A percentile compares a stretch with the other conserved stretches of the same genome.
phyloP scores from a whole-genome alignment of 129 eudicot species.

The Flaveria robusta region DNA sequence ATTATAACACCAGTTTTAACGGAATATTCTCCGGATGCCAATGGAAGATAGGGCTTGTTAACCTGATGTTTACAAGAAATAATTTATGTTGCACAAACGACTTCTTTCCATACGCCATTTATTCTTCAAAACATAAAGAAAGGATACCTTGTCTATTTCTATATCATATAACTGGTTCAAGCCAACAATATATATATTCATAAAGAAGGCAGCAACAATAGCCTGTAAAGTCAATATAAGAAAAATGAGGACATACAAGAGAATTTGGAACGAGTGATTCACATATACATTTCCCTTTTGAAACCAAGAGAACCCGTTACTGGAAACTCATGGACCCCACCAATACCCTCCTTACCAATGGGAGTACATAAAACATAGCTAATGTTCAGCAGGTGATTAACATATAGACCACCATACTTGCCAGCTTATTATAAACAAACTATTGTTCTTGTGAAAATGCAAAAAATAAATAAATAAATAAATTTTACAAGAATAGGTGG shows the following conservation, averaged over 20 bases:
- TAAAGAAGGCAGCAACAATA: slow-evolving; percentile 90
- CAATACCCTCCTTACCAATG: too few relatives aligned
- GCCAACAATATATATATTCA: slow-evolving; percentile 96
- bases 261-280: not conserved
- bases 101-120: not conserved
- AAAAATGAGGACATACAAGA: not conserved
- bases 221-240: slow-evolving; percentile 54
- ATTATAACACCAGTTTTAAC: slow-evolving; percentile 63
- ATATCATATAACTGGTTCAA: slow-evolving; percentile 87
- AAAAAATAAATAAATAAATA: not conserved
- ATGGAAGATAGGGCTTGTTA: slow-evolving; percentile 95
- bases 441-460: not conserved
- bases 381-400: not conserved
- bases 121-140: not conserved
- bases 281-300: too few relatives aligned
- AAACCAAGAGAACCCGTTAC: too few relatives aligned
- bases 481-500: not conserved
- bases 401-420: not conserved
- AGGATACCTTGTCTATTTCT: slow-evolving; percentile 90
- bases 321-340: too few relatives aligned
- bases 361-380: too few relatives aligned
- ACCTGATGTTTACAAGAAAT: slow-evolving; percentile 49
- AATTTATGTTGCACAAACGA: not conserved
- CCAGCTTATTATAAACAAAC: not conserved
- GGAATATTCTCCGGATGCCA: slow-evolving; percentile 97